These are phyloP conservation scores for Penicillium steckii DNA, from an alignment of 495 filamentous ascomycete species.

Conservation along the genomic window DNA sequence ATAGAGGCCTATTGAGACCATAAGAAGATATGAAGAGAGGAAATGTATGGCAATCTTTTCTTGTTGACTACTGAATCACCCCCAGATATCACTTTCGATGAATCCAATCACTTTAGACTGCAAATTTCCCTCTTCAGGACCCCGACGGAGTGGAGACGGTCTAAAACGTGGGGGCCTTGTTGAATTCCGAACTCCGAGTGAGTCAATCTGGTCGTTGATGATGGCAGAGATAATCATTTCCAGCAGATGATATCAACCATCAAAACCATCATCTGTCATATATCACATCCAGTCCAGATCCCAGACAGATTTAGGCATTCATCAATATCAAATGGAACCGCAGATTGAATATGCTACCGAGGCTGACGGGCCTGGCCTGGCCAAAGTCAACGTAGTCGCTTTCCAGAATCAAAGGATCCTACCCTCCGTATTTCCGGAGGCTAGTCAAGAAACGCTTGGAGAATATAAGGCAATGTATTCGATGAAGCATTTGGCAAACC, in stretches of 20 bases:
- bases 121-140: not conserved
- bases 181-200: not conserved
- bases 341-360: slow-evolving; percentile 24
- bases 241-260: too few species aligned
- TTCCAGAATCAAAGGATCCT: slow-evolving; percentile 15
- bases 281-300: too few species aligned
- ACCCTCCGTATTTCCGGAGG: slow-evolving; percentile 14
- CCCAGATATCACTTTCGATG: too few species aligned
- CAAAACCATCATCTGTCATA: too few species aligned
- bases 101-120: too few species aligned
- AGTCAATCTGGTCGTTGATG: not conserved
- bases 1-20: too few species aligned
- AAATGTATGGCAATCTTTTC: too few species aligned
- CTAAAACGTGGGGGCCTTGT: not conserved
- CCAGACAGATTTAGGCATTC: too few species aligned
- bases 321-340: slow-evolving; percentile 8
- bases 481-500: slow-evolving; percentile 26
- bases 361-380: slow-evolving; percentile 16
- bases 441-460: slow-evolving; percentile 1
- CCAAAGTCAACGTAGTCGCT: slow-evolving; percentile 21
- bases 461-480: slow-evolving; percentile 18
- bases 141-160: not conserved
- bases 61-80: too few species aligned
- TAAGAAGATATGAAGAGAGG: too few species aligned
- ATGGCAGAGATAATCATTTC: not conserved